Evolutionary conservation across 1,284 basidiomycete genomes (phyloP).

Genomic region (Sphaerobolus stellatus): DNA sequence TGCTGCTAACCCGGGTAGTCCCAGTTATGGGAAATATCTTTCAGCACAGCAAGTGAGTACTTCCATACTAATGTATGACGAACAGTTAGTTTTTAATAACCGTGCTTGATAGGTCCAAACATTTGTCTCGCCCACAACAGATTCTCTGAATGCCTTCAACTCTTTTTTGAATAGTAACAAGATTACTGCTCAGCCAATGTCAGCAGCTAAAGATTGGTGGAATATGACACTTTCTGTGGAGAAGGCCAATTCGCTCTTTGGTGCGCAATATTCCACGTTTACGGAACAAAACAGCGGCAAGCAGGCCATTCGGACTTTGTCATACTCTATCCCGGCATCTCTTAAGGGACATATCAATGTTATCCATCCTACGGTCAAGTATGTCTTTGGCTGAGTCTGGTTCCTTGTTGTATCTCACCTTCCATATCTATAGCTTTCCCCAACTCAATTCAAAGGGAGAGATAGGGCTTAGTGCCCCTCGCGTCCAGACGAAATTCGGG

Average conservation of each 20-base stretch:
- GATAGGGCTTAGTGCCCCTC: not conserved
- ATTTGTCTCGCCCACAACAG: slow-evolving; percentile 35
- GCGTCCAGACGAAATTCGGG: not conserved
- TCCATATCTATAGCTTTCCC: not conserved
- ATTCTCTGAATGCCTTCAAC: slow-evolving; percentile 36
- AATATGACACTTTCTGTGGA: slow-evolving; percentile 36
- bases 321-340: slow-evolving; percentile 41
- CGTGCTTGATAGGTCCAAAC: slow-evolving; percentile 40
- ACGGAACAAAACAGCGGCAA: slow-evolving; percentile 33
- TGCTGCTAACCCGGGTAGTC: not conserved
- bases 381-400: not conserved
- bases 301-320: slow-evolving; percentile 36
- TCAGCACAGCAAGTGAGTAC: too few relatives aligned
- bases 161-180: slow-evolving; percentile 38
- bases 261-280: slow-evolving; percentile 40
- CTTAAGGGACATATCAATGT: slow-evolving; percentile 39
- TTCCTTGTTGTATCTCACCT: slow-evolving; percentile 1
- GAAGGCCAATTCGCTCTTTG: slow-evolving; percentile 39
- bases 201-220: slow-evolving; percentile 43
- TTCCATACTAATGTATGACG: too few relatives aligned
- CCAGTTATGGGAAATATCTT: too few relatives aligned
- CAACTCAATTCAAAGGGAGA: not conserved
- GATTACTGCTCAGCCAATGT: slow-evolving; percentile 30
- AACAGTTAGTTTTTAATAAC: too few relatives aligned
- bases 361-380: slow-evolving; percentile 40